Evolutionary conservation across 1,284 basidiomycete species (phyloP).

Genomic region (Chiua sp.): DNA sequence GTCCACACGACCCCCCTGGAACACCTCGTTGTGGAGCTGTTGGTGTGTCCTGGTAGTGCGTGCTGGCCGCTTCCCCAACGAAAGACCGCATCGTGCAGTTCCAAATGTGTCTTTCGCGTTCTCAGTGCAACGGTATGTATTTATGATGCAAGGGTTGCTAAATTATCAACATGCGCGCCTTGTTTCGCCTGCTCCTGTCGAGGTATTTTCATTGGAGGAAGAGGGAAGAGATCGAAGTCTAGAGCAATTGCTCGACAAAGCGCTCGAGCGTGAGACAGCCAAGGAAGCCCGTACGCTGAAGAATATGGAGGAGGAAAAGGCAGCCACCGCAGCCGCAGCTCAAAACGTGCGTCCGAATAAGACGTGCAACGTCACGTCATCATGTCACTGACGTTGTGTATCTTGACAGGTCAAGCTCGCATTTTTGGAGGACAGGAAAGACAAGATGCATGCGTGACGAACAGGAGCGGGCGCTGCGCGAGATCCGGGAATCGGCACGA

Average conservation of each 20-base stretch:
- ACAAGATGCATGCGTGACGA: constrained; percentile 56
- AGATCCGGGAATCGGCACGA: constrained; percentile 31
- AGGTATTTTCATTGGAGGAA: constrained; percentile 8
- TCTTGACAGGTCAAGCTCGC: constrained; percentile 65
- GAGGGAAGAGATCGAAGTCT: constrained; percentile 40
- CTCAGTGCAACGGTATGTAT: background rate
- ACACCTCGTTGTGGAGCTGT: constrained; percentile 40
- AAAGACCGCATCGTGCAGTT: constrained; percentile 20
- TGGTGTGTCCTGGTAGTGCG: constrained; percentile 30
- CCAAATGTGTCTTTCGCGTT: constrained; percentile 22
- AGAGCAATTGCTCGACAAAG: constrained; percentile 56
- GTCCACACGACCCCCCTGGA: constrained; percentile 35
- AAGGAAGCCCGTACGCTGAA: constrained; percentile 56
- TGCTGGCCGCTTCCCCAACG: constrained; percentile 10
- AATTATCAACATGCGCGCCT: background rate
- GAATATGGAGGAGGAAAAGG: constrained; percentile 60
- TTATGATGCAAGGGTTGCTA: background rate
- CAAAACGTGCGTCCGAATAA: constrained; percentile 49
- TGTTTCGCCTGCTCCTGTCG: background rate
- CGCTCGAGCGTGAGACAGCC: constrained; percentile 55
- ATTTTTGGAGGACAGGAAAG: constrained; percentile 75
- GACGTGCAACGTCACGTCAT: background rate
- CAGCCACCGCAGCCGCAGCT: constrained; percentile 55
- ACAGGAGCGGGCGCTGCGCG: constrained; percentile 58
- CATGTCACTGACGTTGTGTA: background rate